These are phyloP conservation scores for Penicillium sp. DNA, from an alignment of 2,329 filamentous ascomycete species.

Conservation along the genomic window DNA sequence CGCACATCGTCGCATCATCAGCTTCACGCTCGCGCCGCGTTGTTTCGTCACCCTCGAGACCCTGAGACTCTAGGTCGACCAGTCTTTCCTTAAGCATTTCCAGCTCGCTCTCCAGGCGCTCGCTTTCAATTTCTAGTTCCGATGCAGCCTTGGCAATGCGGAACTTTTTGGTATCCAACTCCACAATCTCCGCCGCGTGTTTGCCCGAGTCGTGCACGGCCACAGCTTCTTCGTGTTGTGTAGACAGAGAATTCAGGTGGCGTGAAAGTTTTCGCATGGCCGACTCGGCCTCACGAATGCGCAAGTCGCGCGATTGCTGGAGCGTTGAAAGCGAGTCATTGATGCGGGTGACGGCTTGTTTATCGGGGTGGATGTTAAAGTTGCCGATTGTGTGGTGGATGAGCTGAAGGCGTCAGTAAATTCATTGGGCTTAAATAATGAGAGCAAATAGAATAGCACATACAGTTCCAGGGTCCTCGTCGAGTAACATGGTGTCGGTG, in stretches of 20 bases:
- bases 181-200: slow-evolving; percentile 80
- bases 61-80: slow-evolving; percentile 81
- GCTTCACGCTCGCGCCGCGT: slow-evolving; percentile 53
- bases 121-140: slow-evolving; percentile 91
- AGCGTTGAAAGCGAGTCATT: slow-evolving; percentile 79
- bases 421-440: background rate
- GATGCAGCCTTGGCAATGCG: slow-evolving; percentile 86
- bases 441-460: slow-evolving; percentile 26
- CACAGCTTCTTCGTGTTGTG: slow-evolving; percentile 75
- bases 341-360: slow-evolving; percentile 77
- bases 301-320: slow-evolving; percentile 77
- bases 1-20: slow-evolving; percentile 51
- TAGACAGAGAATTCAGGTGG: slow-evolving; percentile 69
- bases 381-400: slow-evolving; percentile 89
- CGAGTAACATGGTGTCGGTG: slow-evolving; percentile 76
- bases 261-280: slow-evolving; percentile 72
- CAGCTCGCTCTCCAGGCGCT: slow-evolving; percentile 77
- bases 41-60: slow-evolving; percentile 68
- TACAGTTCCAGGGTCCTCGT: slow-evolving; percentile 87
- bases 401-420: slow-evolving; percentile 56
- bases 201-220: slow-evolving; percentile 71
- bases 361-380: slow-evolving; percentile 93
- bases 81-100: slow-evolving; percentile 72
- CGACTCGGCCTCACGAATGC: slow-evolving; percentile 68
- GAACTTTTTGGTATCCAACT: slow-evolving; percentile 91